Evolutionary conservation across 73 alveolate genomes (phyloP).

Genomic region (Effrenium voratum): DNA sequence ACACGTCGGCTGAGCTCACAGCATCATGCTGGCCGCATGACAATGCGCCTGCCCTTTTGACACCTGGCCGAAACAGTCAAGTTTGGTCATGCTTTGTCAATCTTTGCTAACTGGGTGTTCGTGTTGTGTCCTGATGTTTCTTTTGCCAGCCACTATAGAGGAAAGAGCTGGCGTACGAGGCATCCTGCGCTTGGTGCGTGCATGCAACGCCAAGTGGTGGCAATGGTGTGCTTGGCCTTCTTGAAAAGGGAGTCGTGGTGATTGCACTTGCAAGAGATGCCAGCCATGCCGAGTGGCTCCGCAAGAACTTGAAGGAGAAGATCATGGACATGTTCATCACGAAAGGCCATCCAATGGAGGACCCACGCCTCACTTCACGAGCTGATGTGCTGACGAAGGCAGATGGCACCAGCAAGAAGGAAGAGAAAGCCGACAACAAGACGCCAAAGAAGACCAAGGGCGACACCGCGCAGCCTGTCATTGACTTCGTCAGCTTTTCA

Average conservation of each 20-base stretch:
- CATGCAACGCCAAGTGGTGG: not conserved
- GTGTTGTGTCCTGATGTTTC: not conserved
- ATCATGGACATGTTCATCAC: not conserved
- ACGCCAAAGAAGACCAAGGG: not conserved
- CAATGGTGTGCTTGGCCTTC: not conserved
- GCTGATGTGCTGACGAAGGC: not conserved
- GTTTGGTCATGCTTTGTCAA: no score
- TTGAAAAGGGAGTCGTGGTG: not conserved
- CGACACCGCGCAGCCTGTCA: no score
- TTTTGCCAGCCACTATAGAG: not conserved
- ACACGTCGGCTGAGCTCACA: not conserved
- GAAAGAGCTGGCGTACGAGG: not conserved
- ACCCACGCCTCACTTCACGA: not conserved
- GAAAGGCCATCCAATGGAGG: not conserved
- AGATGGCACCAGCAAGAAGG: not conserved
- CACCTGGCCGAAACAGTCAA: not conserved
- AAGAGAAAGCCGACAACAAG: not conserved
- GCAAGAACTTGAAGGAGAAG: not conserved
- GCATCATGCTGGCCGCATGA: not conserved
- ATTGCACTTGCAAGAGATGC: not conserved
- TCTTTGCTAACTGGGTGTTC: no score
- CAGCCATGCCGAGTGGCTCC: not conserved
- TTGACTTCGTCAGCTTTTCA: no score
- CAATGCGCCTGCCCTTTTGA: not conserved
- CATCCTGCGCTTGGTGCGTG: not conserved